A percentile compares a stretch with the other conserved stretches of the same genome.
Evolutionary conservation across 2,329 filamentous ascomycete genomes (phyloP).

Genomic region (Epichloe bromicola): DNA sequence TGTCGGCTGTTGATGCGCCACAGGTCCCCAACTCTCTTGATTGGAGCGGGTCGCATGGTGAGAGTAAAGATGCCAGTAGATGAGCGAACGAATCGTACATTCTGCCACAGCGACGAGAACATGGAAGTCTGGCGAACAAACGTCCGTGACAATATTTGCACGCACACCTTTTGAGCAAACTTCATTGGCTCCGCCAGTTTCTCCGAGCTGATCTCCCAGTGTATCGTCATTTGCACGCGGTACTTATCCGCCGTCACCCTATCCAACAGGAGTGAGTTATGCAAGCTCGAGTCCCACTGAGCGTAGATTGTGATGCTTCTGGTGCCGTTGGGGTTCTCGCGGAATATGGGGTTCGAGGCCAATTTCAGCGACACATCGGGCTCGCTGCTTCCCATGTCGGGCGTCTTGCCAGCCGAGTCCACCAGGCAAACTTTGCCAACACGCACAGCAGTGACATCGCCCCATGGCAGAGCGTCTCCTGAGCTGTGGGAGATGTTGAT

Average conservation of each 20-base stretch:
- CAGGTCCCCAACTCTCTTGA: slow-evolving; percentile 77
- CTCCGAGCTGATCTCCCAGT: slow-evolving; percentile 74
- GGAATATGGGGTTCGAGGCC: slow-evolving; percentile 63
- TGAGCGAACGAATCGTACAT: slow-evolving; percentile 73
- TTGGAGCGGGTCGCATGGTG: slow-evolving; percentile 72
- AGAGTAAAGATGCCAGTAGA: slow-evolving; percentile 78
- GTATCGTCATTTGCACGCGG: slow-evolving; percentile 73
- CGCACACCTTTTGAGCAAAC: slow-evolving; percentile 67
- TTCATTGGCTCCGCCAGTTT: slow-evolving; percentile 80
- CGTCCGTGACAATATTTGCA: slow-evolving; percentile 72
- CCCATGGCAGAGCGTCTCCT: slow-evolving; percentile 78
- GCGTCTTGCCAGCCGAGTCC: slow-evolving; percentile 72
- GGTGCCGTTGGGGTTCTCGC: slow-evolving; percentile 80
- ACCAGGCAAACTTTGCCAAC: slow-evolving; percentile 74
- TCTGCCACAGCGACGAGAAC: slow-evolving; percentile 77
- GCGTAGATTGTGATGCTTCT: slow-evolving; percentile 75
- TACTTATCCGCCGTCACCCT: slow-evolving; percentile 87
- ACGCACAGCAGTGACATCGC: slow-evolving; percentile 63
- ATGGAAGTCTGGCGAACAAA: slow-evolving; percentile 80
- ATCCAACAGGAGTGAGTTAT: slow-evolving; percentile 86
- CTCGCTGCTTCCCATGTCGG: slow-evolving; percentile 60
- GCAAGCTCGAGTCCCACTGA: slow-evolving; percentile 93
- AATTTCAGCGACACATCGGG: slow-evolving; percentile 68
- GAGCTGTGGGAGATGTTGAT: slow-evolving; percentile 87
- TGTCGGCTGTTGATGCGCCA: slow-evolving; percentile 95